These are phyloP conservation scores for Alliaria petiolata DNA, from an alignment of 345 rosid genomes.

Conservation along the genomic window DNA sequence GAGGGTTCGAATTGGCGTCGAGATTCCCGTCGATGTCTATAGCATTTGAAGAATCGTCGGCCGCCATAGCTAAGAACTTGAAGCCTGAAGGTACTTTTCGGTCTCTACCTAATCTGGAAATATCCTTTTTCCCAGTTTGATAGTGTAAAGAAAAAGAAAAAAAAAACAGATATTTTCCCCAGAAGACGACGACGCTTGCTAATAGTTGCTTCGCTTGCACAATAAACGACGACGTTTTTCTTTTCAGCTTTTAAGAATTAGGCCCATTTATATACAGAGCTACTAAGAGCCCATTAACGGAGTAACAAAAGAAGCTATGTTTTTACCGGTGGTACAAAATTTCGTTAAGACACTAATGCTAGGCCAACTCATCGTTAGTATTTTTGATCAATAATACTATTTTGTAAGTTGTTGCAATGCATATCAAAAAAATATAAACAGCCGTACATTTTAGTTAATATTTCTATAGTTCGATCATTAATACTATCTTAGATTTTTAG, in stretches of 20 bases:
- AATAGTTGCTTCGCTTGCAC: background rate
- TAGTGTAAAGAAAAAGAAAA: background rate
- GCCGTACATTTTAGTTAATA: too few species aligned
- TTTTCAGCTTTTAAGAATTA: background rate
- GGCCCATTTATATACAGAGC: background rate
- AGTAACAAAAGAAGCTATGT: background rate
- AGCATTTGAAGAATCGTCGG: slow-evolving; percentile 38
- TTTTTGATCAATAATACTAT: too few species aligned
- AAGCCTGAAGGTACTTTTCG: background rate
- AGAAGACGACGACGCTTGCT: slow-evolving; percentile 5
- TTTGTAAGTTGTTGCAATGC: too few species aligned
- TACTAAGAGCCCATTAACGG: background rate
- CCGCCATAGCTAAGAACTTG: slow-evolving; percentile 38
- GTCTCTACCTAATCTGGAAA: slow-evolving; percentile 22
- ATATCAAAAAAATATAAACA: too few species aligned
- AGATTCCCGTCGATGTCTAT: slow-evolving; percentile 16
- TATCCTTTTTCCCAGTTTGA: background rate
- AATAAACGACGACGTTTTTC: background rate
- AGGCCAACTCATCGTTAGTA: too few species aligned
- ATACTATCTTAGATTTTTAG: too few species aligned
- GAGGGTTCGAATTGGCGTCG: slow-evolving; percentile 23
- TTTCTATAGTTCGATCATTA: too few species aligned
- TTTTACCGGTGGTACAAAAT: too few species aligned
- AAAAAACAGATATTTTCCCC: background rate
- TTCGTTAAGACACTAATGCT: too few species aligned